These are phyloP conservation scores for Thozetella sp. DNA, from an alignment of 495 filamentous ascomycete genomes.

Conservation along the genomic window DNA sequence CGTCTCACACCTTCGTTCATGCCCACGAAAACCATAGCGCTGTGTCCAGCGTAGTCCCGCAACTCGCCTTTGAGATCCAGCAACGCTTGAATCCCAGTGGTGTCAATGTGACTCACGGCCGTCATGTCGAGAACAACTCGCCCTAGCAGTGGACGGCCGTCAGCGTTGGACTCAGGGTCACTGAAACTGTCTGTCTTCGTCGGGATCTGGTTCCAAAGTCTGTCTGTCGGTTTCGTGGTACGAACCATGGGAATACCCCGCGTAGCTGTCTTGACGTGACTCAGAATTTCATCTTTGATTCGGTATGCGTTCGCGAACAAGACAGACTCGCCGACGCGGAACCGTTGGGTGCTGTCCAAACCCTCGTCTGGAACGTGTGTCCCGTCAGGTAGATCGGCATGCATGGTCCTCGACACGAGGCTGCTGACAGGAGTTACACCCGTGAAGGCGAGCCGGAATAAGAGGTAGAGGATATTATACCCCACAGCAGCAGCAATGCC, in stretches of 20 bases:
- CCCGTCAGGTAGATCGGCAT: background rate
- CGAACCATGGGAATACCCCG: background rate
- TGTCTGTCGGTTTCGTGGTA: background rate
- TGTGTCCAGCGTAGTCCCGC: background rate
- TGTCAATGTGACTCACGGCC: background rate
- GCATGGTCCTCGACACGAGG: background rate
- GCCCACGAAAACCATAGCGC: background rate
- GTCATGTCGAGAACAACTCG: background rate
- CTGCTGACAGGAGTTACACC: background rate
- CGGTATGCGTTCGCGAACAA: background rate
- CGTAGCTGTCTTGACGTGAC: background rate
- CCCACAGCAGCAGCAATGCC: conserved; percentile 40
- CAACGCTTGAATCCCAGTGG: background rate
- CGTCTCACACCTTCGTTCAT: too few species aligned
- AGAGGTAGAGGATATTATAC: conserved; percentile 35
- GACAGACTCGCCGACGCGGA: background rate
- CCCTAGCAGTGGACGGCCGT: background rate
- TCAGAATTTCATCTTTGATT: background rate
- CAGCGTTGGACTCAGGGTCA: too few species aligned
- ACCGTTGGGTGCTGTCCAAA: background rate
- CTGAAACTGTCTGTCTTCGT: background rate
- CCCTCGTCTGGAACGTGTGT: too few species aligned
- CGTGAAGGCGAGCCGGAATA: conserved; percentile 35
- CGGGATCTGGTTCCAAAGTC: background rate
- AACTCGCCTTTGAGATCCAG: background rate